These are phyloP conservation scores for Talaromyces marneffei DNA, from an alignment of 2,329 filamentous ascomycete genomes.

Conservation along the genomic window DNA sequence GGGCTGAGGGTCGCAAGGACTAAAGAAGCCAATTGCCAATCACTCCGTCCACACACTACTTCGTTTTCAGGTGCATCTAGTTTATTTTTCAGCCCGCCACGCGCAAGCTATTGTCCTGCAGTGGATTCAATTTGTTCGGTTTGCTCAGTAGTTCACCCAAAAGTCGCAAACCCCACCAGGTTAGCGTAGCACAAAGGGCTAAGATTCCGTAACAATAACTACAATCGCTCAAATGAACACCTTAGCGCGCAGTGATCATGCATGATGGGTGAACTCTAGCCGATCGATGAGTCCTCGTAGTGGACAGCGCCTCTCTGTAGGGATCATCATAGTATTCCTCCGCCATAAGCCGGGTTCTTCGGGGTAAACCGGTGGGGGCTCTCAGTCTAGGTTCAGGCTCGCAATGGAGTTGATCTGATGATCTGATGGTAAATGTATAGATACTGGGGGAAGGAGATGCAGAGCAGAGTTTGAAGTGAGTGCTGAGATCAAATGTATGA, in stretches of 20 bases:
- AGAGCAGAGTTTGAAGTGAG: too few species aligned
- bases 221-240: not conserved
- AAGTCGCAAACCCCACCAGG: not conserved
- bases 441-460: too few species aligned
- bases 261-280: not conserved
- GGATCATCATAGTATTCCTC: not conserved
- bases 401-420: too few species aligned
- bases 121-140: not conserved
- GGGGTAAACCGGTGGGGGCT: not conserved
- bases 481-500: too few species aligned
- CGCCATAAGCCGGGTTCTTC: not conserved
- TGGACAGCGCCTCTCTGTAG: too few species aligned
- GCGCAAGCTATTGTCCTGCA: not conserved
- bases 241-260: not conserved
- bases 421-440: too few species aligned
- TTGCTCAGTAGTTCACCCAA: not conserved
- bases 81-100: constrained; percentile 10
- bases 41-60: not conserved
- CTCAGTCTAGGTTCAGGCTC: too few species aligned
- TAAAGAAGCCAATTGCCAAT: not conserved
- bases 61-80: not conserved
- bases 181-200: not conserved
- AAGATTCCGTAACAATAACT: not conserved
- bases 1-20: not conserved
- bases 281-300: not conserved